Evolutionary conservation across 2,329 filamentous ascomycete genomes (phyloP), one percentile per base, ranked within the genome.

Genomic region (Aspergillus fumigatiaffinis): DNA sequence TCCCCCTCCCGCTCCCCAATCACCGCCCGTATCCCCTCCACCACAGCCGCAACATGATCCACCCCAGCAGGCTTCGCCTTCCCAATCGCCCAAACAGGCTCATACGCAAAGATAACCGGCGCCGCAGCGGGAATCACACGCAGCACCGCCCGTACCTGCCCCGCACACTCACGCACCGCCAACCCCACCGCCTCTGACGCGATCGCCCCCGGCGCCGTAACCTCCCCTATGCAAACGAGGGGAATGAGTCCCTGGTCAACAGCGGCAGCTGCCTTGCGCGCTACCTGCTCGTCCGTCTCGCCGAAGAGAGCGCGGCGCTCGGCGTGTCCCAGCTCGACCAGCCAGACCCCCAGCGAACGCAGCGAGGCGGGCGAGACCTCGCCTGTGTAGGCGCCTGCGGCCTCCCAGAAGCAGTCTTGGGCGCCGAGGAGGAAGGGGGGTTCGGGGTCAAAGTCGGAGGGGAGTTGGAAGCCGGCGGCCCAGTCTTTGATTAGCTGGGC

Each of bases 51-150:
- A 0, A 95, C 88, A 69, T 95, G 87, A 60, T 87, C 86, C 20
- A 87, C 83, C 7, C 82, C 82, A 0, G 91, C 91, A 2, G 91
- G 90, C 66, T 87, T 79, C 1, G 82, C 78, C 9, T 90, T 87
- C 0, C 91, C 91, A 72, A 94, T 95, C 0, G 91, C 91, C 91
- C 91, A 95, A 1, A 94, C 90, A 7, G 91, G 91, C 77, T 95
- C 91, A 69, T 95, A 95, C 0, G 91, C 91, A 56, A 95, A 81
- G 6, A 93, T 83, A 4, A 94, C 82, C 50, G 91, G 87, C 0
- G 85, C 83, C 17, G 84, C 79, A 10, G 78, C 77, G 0, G 86
- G 81, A 7, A 93, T 77, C 0, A 79, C 82, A 1, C 76, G 76
- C 52, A 94, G 70, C 2, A 90, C 85, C 1, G 84, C 78, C 42